Percentiles rank a stretch among this genome's conserved stretches.
Evolutionary conservation across 441 rosid species (phyloP).

Genomic region (Pelargonium australe): DNA sequence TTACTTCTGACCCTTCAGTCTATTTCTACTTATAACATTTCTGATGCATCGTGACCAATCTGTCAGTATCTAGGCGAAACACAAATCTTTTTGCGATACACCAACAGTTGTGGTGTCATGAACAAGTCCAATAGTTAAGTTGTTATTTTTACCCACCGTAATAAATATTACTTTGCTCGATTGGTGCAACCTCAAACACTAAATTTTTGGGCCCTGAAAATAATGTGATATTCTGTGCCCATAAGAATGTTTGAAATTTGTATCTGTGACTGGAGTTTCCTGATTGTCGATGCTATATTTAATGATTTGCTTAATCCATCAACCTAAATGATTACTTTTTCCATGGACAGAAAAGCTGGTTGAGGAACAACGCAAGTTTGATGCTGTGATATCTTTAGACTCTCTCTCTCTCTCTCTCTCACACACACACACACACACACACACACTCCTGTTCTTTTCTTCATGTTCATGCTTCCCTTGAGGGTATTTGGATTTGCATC

Average conservation of each 20-base stretch:
- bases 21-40: not conserved
- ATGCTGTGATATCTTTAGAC: slow-evolving; percentile 76
- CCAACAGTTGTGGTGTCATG: not conserved
- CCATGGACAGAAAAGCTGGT: slow-evolving; percentile 60
- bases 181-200: no score
- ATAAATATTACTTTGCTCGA: no score
- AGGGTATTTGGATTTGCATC: not conserved
- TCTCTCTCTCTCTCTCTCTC: not conserved
- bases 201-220: no score
- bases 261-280: not conserved
- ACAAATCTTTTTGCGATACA: not conserved
- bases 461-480: not conserved
- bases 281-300: slow-evolving; percentile 13
- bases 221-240: not conserved
- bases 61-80: not conserved
- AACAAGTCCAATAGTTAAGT: no score
- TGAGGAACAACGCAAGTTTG: slow-evolving; percentile 70
- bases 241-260: not conserved
- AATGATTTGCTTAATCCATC: slow-evolving; percentile 1
- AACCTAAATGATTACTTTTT: not conserved
- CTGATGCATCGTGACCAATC: not conserved
- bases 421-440: not conserved
- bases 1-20: not conserved
- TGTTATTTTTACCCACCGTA: no score
- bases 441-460: not conserved